Conservation (phyloP, 805 yeast genomes). For the Sugiyamaella boreocaroliniensis region DNA sequence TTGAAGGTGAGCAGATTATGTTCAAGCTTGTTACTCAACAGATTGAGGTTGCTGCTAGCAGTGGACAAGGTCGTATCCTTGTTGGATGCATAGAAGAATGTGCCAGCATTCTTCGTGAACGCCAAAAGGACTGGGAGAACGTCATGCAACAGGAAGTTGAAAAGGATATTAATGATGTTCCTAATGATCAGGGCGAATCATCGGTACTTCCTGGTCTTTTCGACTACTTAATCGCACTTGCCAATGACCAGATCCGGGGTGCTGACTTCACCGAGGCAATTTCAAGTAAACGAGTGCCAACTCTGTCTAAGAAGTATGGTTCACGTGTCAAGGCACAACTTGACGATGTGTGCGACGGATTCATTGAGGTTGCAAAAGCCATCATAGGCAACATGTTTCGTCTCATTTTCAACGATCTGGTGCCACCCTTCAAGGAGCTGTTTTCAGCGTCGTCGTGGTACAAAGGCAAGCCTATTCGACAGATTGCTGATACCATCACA, state of each 20-base stretch:
- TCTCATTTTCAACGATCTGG: slow-evolving; percentile 67
- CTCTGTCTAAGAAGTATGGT: slow-evolving; percentile 58
- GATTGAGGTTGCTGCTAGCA: slow-evolving; percentile 78
- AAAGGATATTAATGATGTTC: slow-evolving; percentile 29
- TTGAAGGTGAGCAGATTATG: slow-evolving; percentile 73
- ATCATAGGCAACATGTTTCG: slow-evolving; percentile 50
- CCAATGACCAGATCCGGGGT: slow-evolving; percentile 74
- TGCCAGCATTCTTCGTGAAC: slow-evolving; percentile 48
- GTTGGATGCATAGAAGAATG: slow-evolving; percentile 73
- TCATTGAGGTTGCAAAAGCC: slow-evolving; percentile 63
- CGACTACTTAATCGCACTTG: slow-evolving; percentile 75
- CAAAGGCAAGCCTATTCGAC: slow-evolving; percentile 49
- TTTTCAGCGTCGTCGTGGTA: slow-evolving; percentile 66
- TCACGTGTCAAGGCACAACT: slow-evolving; percentile 52
- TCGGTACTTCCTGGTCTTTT: slow-evolving; percentile 65
- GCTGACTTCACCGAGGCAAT: slow-evolving; percentile 67
- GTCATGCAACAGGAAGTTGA: slow-evolving; percentile 50
- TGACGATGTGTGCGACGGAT: slow-evolving; percentile 67
- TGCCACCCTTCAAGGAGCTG: slow-evolving; percentile 51
- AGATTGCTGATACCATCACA: slow-evolving; percentile 61
- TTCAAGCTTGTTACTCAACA: slow-evolving; percentile 84
- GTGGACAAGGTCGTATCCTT: slow-evolving; percentile 72
- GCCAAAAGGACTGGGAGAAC: slow-evolving; percentile 58
- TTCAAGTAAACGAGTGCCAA: slow-evolving; percentile 54
- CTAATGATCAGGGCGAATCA: slow-evolving; percentile 32